Conservation (phyloP, 768 basidiomycete genomes). For the Tylopilus balloui region DNA sequence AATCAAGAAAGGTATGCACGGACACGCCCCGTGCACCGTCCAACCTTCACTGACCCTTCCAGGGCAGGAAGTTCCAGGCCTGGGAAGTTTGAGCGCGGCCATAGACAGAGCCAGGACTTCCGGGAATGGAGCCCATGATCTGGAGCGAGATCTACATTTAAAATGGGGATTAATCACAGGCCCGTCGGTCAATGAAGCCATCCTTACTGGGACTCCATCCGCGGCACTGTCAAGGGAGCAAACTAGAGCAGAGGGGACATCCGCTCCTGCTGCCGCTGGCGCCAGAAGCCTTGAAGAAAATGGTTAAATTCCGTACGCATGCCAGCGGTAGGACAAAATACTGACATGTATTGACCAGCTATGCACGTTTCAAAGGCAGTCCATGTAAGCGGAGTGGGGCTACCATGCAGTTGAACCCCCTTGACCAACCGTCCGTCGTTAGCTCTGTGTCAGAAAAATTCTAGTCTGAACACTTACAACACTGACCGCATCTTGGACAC, state of each 20-base stretch:
- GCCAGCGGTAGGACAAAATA: neutral
- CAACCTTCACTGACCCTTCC: neutral
- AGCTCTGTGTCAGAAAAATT: neutral
- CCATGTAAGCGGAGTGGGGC: neutral
- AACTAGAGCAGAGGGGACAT: neutral
- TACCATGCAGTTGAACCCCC: neutral
- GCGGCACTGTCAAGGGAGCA: neutral
- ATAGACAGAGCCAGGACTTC: too few species aligned
- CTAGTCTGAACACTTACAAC: neutral
- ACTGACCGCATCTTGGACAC: neutral
- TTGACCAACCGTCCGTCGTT: neutral
- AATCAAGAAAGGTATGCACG: neutral
- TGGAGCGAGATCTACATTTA: neutral
- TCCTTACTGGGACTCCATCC: neutral
- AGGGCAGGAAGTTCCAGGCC: neutral
- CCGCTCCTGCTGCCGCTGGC: neutral
- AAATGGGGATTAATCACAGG: neutral
- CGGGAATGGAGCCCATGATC: too few species aligned
- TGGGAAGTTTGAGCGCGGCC: neutral
- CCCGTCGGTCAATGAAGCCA: neutral
- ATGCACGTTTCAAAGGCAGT: neutral
- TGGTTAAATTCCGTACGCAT: neutral
- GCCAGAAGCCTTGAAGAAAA: neutral
- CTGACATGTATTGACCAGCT: neutral
- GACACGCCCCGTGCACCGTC: neutral